Evolutionary conservation across 2,329 filamentous ascomycete genomes (phyloP), one percentile per base, ranked within the genome.

Genomic region (Exophiala mesophila): DNA sequence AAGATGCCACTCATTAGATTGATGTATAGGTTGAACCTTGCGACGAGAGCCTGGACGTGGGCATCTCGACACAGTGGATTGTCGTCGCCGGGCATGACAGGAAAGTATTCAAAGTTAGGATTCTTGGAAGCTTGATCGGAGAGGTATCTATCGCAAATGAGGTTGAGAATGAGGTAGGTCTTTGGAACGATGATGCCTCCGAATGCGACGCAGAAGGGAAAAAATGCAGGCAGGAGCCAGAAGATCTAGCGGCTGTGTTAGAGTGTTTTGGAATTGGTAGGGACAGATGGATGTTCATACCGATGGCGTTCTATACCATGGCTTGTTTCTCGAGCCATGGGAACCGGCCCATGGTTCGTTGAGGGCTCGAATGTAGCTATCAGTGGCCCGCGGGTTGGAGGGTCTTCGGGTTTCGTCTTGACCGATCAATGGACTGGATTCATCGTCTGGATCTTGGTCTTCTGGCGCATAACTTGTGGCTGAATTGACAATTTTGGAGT

Each of bases 101-200:
- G 84, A 1, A 74, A 59, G 58, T 82, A 74, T 5, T 71, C 72
- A 52, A 79, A 78, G 18, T 64, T 68, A 0, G 83, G 81, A 49
- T 86, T 73, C 6, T 64, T 53, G 3, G 72, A 60, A 5, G 76
- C 71, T 60, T 76, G 69, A 55, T 94, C 83, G 17, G 81, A 74
- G 53, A 92, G 83, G 63, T 95, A 94, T 47, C 85, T 76, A 49
- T 80, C 78, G 63, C 92, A 98, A 39, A 97, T 78, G 19, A 98
- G 73, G 44, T 82, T 76, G 48, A 94, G 73, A 49, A 94, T 87
- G 65, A 96, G 68, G 58, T 95, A 94, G 49, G 95, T 73, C 62
- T 85, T 92, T 7, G 90, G 89, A 6, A 96, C 86, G 5, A 92
- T 71, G 5, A 86, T 77, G 43, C 87, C 88, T 21, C 90, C 92